Evolutionary conservation across 192 early-diverging fungal genomes (phyloP), one percentile per base, ranked within the genome.

Genomic region (Chytriomyces sp.): DNA sequence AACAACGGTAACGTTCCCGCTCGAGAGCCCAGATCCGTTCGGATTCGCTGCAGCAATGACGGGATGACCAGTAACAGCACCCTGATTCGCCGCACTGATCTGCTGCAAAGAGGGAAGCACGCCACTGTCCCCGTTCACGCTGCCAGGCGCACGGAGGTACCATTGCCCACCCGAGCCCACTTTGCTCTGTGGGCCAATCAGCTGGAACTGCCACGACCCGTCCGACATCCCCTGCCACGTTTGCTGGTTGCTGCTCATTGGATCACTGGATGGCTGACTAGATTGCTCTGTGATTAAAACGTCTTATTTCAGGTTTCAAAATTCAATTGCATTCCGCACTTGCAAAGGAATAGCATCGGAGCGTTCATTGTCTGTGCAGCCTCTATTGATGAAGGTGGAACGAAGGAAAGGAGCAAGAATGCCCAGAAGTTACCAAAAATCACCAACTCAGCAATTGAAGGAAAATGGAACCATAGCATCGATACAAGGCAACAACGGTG

Each of bases 401-500:
- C n/a, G n/a, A n/a, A n/a, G n/a, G n/a, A n/a, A n/a, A n/a, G n/a
- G n/a, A n/a, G n/a, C n/a, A n/a, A n/a, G n/a, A n/a, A n/a, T n/a
- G n/a, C 22, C 44, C 44, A 49, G 2, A 49, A 14, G 14, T 49
- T 22, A 44, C 7, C 7, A 10, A 49, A 49, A 49, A 49, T 3
- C 44, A 2, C 74, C 88, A 80, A 64, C 88, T 86, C 14, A 95
- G 93, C 38, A 85, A 89, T 36, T 84, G 79, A 26, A 98, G 83
- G 6, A 84, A 77, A 49, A n/a, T n/a, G 44, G 86, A 80, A 74
- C 80, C 90, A 78, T 84, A 96, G 73, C 96, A 90, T n/a, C n/a
- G n/a, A 17, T 94, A 93, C 76, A 86, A 98, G 5, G 92, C 93
- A 49, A 79, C 67, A 31, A 90, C 80, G 57, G 94, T 94, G 44